phyloP scores from a whole-genome alignment of 495 filamentous ascomycete species.

The Apiosordaria backusii region DNA sequence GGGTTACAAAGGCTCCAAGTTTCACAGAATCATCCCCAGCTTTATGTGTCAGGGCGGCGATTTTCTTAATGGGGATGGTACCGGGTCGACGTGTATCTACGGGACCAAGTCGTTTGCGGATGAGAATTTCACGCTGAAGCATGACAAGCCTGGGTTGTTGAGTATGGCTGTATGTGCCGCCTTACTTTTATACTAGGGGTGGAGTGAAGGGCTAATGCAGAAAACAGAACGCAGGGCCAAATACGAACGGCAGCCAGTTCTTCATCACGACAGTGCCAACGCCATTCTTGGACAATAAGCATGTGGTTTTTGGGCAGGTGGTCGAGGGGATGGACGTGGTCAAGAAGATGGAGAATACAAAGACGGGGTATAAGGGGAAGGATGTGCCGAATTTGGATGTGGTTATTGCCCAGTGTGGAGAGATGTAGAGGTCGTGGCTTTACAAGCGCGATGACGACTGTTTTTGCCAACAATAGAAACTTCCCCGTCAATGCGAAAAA shows the following conservation, averaged over 20 bases:
- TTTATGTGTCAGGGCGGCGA: slow-evolving; percentile 98
- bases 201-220: neutral
- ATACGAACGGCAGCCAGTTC: slow-evolving; percentile 95
- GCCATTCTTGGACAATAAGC: slow-evolving; percentile 88
- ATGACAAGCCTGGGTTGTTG: slow-evolving; percentile 73
- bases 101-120: slow-evolving; percentile 80
- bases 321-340: slow-evolving; percentile 85
- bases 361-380: slow-evolving; percentile 64
- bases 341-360: slow-evolving; percentile 81
- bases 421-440: slow-evolving; percentile 57
- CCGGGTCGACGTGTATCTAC: slow-evolving; percentile 83
- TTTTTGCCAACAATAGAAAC: neutral
- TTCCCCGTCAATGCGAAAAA: neutral
- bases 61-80: slow-evolving; percentile 92
- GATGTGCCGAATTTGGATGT: slow-evolving; percentile 86
- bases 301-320: slow-evolving; percentile 93
- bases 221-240: slow-evolving; percentile 77
- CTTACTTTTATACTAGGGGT: neutral
- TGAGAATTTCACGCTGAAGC: slow-evolving; percentile 81
- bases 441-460: neutral
- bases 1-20: slow-evolving; percentile 92
- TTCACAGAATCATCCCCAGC: slow-evolving; percentile 92
- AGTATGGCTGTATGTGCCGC: slow-evolving; percentile 79
- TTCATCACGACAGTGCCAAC: slow-evolving; percentile 89
- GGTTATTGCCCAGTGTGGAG: slow-evolving; percentile 79